phyloP scores from a whole-genome alignment of 352 stramenopile species.

The Phytopythium ostracodes region DNA sequence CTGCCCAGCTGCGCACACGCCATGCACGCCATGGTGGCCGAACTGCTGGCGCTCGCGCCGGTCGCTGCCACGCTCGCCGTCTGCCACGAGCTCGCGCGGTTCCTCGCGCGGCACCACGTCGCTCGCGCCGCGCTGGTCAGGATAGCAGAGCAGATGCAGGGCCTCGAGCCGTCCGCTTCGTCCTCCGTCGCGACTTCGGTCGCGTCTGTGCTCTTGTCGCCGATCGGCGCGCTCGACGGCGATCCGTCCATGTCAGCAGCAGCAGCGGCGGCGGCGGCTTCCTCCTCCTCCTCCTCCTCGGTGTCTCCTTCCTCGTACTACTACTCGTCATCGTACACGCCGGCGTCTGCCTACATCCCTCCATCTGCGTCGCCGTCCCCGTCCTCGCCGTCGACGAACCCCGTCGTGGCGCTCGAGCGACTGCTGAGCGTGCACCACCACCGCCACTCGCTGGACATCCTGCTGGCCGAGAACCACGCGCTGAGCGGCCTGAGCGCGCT shows the following conservation, averaged over 20 bases:
- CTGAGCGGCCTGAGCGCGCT: slow-evolving; percentile 27
- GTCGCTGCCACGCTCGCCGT: slow-evolving; percentile 35
- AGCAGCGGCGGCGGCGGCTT: background rate
- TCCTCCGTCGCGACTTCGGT: slow-evolving; percentile 1
- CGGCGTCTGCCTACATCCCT: background rate
- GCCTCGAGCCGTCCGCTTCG: slow-evolving; percentile 17
- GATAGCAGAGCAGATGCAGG: slow-evolving; percentile 45
- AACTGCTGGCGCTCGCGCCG: slow-evolving; percentile 41
- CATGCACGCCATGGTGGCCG: slow-evolving; percentile 54
- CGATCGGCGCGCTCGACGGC: slow-evolving; percentile 8
- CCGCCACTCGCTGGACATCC: slow-evolving; percentile 50
- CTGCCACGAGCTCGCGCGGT: slow-evolving; percentile 37
- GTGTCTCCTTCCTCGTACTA: slow-evolving; percentile 5
- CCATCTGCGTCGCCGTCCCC: background rate
- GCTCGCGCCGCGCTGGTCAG: slow-evolving; percentile 40
- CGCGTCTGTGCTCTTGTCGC: slow-evolving; percentile 21
- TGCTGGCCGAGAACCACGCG: slow-evolving; percentile 46
- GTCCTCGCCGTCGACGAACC: background rate
- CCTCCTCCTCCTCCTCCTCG: background rate
- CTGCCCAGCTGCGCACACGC: slow-evolving; percentile 55
- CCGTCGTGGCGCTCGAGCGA: slow-evolving; percentile 39
- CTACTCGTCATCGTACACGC: slow-evolving; percentile 2
- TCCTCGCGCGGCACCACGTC: slow-evolving; percentile 44
- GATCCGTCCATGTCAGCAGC: slow-evolving; percentile 16
- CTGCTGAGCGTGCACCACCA: slow-evolving; percentile 50